Evolutionary conservation across 192 early-diverging fungal genomes (phyloP), one percentile per base, ranked within the genome.

Genomic region (Gryganskiella cystojenkinii): DNA sequence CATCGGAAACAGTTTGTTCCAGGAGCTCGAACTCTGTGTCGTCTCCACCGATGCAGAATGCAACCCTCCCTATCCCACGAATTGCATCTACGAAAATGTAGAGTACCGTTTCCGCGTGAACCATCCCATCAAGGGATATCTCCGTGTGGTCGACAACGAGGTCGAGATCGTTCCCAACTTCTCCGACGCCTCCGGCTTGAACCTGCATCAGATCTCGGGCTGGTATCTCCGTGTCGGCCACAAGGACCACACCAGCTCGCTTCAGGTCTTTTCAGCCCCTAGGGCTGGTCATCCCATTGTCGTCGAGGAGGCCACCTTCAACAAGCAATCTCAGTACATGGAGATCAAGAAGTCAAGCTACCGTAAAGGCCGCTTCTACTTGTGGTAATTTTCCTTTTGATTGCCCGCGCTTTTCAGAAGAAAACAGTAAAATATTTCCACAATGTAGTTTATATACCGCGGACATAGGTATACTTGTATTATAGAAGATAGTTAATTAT

Each of bases 61-160:
- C 40, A 45, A 46, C 52, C 34, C 51, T 2, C 22, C 22, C 52
- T 4, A 20, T 28, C 35, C 25, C 11, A 44, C 43, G 1, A 13
- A 55, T 30, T 65, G 63, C 43, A 55, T 65, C 27, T 55, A 31
- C 28, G 25, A 65, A 24, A 65, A 65, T 42, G 43, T 43, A 3
- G 63, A 65, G 43, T 65, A 65, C 17, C 63, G 63, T 27, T 30
- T 65, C 43, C 52, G 52, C 15, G 42, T 54, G 0, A 28, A 40
- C 1, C 6, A 34, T 10, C 50, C 61, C 22, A 25, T 53, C 0
- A 31, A 50, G 30, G 61, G 61, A 24, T 64, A 64, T 9, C 61
- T 64, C 50, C 19, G 35, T 2, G 50, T 52, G 7, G 33, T 40
- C n/a, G 61, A 43, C 20, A 22, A 37, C 22, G 33, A 34, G 0